Conservation (phyloP, 345 rosid genomes). For the Brassica juncea region DNA sequence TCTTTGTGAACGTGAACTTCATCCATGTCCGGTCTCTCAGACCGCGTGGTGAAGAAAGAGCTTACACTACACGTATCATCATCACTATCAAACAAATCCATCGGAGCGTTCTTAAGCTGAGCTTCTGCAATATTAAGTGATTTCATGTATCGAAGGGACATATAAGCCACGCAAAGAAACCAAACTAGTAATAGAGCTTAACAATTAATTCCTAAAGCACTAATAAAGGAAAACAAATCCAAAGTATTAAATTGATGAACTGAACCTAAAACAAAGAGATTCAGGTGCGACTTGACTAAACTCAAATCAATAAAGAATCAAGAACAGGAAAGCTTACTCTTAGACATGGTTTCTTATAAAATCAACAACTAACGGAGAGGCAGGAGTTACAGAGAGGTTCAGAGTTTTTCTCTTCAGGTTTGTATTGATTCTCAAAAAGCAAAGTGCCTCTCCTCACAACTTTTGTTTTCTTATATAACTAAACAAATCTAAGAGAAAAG, state of each 20-base stretch:
- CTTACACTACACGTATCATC: slow-evolving; percentile 80
- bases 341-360: neutral
- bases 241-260: too few relatives aligned
- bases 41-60: slow-evolving; percentile 63
- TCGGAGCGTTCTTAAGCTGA: slow-evolving; percentile 32
- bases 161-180: neutral
- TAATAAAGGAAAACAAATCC: neutral
- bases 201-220: neutral
- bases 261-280: neutral
- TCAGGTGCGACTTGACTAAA: neutral
- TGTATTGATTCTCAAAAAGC: neutral
- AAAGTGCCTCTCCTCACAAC: neutral
- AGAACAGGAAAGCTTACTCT: neutral
- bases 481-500: neutral
- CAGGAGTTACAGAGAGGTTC: neutral
- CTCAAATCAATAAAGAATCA: neutral
- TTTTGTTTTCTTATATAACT: neutral
- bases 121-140: slow-evolving; percentile 24
- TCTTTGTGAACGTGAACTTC: slow-evolving; percentile 69
- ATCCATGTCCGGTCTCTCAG: slow-evolving; percentile 56
- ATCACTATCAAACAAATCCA: slow-evolving; percentile 60
- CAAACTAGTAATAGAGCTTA: neutral
- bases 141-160: neutral
- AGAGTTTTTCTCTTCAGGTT: neutral
- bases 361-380: neutral